Evolutionary conservation across 768 basidiomycete species (phyloP), one percentile per base, ranked within the genome.

Genomic region (Suillus subluteus): DNA sequence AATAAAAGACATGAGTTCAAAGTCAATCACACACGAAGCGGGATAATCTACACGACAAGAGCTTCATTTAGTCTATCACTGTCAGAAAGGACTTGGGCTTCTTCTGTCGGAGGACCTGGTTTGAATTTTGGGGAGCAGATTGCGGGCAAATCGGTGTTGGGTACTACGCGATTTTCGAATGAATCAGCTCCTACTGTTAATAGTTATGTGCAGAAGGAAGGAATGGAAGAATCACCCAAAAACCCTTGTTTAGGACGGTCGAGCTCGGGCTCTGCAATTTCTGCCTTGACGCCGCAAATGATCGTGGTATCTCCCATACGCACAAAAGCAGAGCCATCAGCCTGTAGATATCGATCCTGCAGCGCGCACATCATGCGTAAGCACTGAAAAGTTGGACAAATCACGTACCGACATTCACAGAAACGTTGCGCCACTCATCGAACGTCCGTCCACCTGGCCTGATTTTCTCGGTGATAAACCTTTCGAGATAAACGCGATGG

Each of bases 261-360:
- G 21, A 97, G 74, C 70, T 94, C 92, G 6, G 97, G 97, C 72
- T 95, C 93, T 35, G 95, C 91, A 48, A 97, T 91, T 78, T 99
- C 96, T 16, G 95, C 96, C 75, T 98, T 98, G 70, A 99, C 88
- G 1, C 98, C 98, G 72, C 96, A 98, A 0, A 98, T 93, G 44
- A 99, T 83, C 1, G 95, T 98, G n/a, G 97, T 98, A 58, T 93
- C 86, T 23, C 98, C 98, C 66, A 98, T 75, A 35, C 95, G 83
- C 5, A 98, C 94, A 48, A 99, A 89, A 0, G 96, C 90, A 6
- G 96, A 98, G 0, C 96, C 96, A 68, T 96, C 86, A 0, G 98
- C 96, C 0, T n/a, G 98, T 98, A 1, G 93, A 91, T 80, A 99
- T 91, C 3, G 96, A 97, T 62, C 95, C 96, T 96, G 63, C 40